phyloP scores from a whole-genome alignment of 2,329 filamentous ascomycete genomes.

The Lasiodiplodia sp. region DNA sequence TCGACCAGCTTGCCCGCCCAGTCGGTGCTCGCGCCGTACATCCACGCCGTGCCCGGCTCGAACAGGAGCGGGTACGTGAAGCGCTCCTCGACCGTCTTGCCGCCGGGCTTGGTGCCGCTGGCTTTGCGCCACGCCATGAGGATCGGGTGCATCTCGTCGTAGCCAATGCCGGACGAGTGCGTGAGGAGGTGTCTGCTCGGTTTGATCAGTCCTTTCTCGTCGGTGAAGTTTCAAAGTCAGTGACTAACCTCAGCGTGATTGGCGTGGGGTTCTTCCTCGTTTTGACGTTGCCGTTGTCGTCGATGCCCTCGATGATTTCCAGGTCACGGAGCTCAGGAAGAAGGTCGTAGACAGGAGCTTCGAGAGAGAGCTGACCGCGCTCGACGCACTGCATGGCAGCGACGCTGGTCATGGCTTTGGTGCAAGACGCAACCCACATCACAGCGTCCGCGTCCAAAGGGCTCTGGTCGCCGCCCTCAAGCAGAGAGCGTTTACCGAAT shows the following conservation, averaged over 20 bases:
- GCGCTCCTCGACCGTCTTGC: slow-evolving; percentile 31
- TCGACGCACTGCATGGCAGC: slow-evolving; percentile 46
- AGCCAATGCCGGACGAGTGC: slow-evolving; percentile 39
- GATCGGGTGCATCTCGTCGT: slow-evolving; percentile 35
- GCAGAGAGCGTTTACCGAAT: slow-evolving; percentile 44
- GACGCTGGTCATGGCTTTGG: slow-evolving; percentile 48
- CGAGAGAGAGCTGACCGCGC: slow-evolving; percentile 40
- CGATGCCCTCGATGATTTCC: slow-evolving; percentile 37
- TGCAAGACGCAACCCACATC: slow-evolving; percentile 50
- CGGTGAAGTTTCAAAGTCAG: slow-evolving; percentile 1
- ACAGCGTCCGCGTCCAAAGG: slow-evolving; percentile 35
- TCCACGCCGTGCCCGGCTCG: slow-evolving; percentile 37
- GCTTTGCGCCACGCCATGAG: slow-evolving; percentile 31
- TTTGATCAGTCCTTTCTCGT: slow-evolving; percentile 31
- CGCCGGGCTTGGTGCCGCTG: slow-evolving; percentile 29
- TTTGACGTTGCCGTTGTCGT: slow-evolving; percentile 35
- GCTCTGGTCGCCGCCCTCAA: slow-evolving; percentile 33
- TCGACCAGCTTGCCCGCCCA: slow-evolving; percentile 39
- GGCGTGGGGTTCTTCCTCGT: slow-evolving; percentile 22
- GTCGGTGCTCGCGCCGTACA: slow-evolving; percentile 38
- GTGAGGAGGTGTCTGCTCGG: slow-evolving; percentile 38
- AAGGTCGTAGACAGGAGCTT: slow-evolving; percentile 43
- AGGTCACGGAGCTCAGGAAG: slow-evolving; percentile 43
- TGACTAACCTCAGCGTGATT: slow-evolving; percentile 26
- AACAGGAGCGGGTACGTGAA: slow-evolving; percentile 37